Evolutionary conservation across 495 filamentous ascomycete species (phyloP).

Genomic region (Aspergillus ellipticus): DNA sequence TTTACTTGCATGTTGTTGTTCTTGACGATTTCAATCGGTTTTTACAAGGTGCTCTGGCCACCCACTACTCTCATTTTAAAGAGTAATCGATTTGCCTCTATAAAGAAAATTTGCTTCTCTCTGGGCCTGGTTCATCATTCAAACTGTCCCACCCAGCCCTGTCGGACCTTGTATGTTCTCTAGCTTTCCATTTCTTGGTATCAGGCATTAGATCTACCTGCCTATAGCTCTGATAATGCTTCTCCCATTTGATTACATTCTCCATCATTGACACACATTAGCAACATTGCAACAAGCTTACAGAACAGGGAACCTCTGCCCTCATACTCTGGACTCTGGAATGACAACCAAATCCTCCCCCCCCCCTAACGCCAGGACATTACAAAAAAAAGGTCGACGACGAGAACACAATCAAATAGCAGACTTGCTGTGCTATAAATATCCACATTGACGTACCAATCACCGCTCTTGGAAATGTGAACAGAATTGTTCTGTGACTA

Average conservation of each 20-base stretch:
- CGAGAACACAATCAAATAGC: not conserved
- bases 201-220: not conserved
- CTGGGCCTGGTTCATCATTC: no score
- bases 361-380: no score
- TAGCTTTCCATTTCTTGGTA: not conserved
- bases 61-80: not conserved
- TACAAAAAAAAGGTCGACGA: not conserved
- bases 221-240: slow-evolving; percentile 12
- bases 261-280: slow-evolving; percentile 24
- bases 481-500: slow-evolving; percentile 22
- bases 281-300: slow-evolving; percentile 11
- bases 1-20: slow-evolving; percentile 6
- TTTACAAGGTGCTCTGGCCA: not conserved
- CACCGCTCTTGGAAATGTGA: slow-evolving; percentile 30
- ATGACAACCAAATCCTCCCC: not conserved
- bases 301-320: slow-evolving; percentile 11
- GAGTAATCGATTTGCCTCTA: not conserved
- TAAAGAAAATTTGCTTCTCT: not conserved
- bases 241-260: slow-evolving; percentile 21
- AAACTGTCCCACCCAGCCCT: no score
- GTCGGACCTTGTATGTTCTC: not conserved
- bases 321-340: slow-evolving; percentile 13
- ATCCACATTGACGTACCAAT: slow-evolving; percentile 39
- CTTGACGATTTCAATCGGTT: not conserved
- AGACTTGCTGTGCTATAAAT: slow-evolving; percentile 11